phyloP scores from a whole-genome alignment of 257 asterid species.

The Mentha longifolia region DNA sequence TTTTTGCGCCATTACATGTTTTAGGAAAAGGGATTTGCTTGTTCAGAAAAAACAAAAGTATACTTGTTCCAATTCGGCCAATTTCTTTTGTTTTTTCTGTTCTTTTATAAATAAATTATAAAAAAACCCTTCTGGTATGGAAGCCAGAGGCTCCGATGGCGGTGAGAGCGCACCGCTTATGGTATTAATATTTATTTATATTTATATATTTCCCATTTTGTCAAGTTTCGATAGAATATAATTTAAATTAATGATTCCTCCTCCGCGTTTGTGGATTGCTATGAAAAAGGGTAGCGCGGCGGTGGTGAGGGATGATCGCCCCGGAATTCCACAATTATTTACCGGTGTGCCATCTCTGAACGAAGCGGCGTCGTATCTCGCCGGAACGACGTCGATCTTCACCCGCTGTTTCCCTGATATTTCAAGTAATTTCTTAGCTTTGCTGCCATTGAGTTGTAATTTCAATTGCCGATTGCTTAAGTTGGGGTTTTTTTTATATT shows the following conservation, averaged over 20 bases:
- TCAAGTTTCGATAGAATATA: neutral
- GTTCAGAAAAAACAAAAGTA: neutral
- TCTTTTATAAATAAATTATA: neutral
- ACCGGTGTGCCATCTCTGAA: conserved; percentile 72
- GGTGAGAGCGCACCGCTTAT: conserved; percentile 42
- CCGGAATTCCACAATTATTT: conserved; percentile 74
- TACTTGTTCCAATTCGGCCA: neutral
- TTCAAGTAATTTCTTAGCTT: conserved; percentile 45
- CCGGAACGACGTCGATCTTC: conserved; percentile 79
- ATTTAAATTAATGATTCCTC: neutral
- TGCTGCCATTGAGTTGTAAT: neutral
- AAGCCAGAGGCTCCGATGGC: conserved; percentile 35
- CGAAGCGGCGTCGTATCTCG: conserved; percentile 85
- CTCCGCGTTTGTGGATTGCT: neutral
- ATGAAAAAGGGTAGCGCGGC: conserved; percentile 48
- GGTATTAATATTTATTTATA: conserved; percentile 35
- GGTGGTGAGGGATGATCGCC: conserved; percentile 52
- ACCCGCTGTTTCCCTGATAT: conserved; percentile 76
- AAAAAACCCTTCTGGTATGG: conserved; percentile 35
- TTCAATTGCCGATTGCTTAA: neutral
- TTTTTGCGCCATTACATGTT: no score
- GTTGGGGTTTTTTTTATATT: neutral
- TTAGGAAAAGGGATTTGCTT: no score
- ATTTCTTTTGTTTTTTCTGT: neutral
- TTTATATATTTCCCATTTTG: neutral